phyloP scores from a whole-genome alignment of 2,329 filamentous ascomycete species.

The Aspergillus bombycis region DNA sequence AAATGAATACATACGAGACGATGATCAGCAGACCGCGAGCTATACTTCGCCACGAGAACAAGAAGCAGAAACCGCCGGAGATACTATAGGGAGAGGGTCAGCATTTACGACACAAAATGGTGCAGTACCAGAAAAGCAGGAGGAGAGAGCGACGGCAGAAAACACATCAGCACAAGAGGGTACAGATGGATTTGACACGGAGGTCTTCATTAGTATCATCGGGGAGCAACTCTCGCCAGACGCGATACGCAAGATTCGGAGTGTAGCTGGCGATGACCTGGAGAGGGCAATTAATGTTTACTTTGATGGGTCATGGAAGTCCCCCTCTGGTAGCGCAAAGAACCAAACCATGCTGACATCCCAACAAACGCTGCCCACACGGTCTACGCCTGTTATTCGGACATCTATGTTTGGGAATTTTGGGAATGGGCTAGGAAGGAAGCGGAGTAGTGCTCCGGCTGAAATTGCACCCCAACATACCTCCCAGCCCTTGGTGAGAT shows the following conservation, averaged over 20 bases:
- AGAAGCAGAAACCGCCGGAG: background rate
- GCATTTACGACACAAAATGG: background rate
- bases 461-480: conserved; percentile 18
- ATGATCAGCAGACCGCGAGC: background rate
- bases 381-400: background rate
- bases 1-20: background rate
- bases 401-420: background rate
- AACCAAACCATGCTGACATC: conserved; percentile 15
- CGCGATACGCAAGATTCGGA: conserved; percentile 52
- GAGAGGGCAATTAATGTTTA: conserved; percentile 67
- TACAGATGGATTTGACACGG: conserved; percentile 54
- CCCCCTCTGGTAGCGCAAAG: conserved; percentile 17
- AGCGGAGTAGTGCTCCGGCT: conserved; percentile 6
- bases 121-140: background rate
- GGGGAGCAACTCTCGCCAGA: conserved; percentile 53
- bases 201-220: conserved; percentile 61
- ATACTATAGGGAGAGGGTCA: background rate
- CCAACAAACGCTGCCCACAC: conserved; percentile 11
- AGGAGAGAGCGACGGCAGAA: conserved; percentile 1
- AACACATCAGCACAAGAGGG: conserved; percentile 6
- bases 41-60: background rate
- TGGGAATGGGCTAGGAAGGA: background rate
- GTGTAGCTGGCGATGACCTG: conserved; percentile 55
- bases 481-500: conserved; percentile 61
- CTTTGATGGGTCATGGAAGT: conserved; percentile 65